Conservation (phyloP, 345 rosid genomes). For the Linum lewisii region DNA sequence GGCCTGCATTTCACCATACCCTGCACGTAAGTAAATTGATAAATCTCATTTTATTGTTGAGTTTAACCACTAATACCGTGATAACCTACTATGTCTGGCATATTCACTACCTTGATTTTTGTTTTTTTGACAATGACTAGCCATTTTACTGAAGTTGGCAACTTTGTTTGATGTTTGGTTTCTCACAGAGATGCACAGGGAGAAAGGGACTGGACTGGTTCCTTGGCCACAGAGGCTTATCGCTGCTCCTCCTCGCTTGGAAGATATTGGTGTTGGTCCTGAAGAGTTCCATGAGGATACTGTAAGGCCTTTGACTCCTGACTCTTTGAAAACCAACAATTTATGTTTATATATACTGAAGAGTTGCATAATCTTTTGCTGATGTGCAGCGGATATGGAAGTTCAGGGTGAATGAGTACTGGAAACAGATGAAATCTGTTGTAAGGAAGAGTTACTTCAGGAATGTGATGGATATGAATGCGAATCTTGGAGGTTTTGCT, state of each 20-base stretch:
- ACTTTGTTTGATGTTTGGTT: neutral
- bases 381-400: slow-evolving; percentile 72
- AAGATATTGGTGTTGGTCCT: slow-evolving; percentile 62
- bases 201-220: slow-evolving; percentile 64
- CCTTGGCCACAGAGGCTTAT: slow-evolving; percentile 89
- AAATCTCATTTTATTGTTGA: too few species aligned
- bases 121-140: neutral
- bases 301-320: slow-evolving; percentile 31
- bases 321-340: neutral
- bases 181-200: slow-evolving; percentile 64
- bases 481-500: slow-evolving; percentile 87
- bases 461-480: slow-evolving; percentile 98
- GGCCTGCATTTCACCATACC: slow-evolving; percentile 82
- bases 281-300: slow-evolving; percentile 66
- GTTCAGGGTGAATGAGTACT: slow-evolving; percentile 71
- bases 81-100: neutral
- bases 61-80: too few species aligned
- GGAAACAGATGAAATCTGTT: slow-evolving; percentile 82
- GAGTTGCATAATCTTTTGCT: slow-evolving; percentile 7
- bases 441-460: slow-evolving; percentile 61
- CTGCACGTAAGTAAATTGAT: slow-evolving; percentile 46
- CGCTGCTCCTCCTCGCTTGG: slow-evolving; percentile 68
- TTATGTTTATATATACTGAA: neutral
- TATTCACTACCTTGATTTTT: neutral
- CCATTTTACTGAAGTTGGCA: neutral